Base-by-base conservation (phyloP, 2,329 filamentous ascomycete genomes). In the Torrubiella hemipterigena region DNA sequence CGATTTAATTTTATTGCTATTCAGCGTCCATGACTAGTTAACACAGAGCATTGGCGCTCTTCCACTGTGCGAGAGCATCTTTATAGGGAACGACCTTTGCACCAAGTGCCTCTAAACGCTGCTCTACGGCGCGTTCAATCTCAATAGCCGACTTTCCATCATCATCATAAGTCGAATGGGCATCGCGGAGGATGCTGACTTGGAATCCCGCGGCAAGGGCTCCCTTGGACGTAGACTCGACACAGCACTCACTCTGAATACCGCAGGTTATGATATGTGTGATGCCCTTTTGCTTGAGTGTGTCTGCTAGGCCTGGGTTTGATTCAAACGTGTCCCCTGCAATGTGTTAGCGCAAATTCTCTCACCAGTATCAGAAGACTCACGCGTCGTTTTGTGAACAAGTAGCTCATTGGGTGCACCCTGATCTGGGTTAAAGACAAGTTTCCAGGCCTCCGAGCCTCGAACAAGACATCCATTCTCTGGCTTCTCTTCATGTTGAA, bases 221-320 rank as follows among this genome's bases (percentile, higher is more conserved):
- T 7, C 48, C 47, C 7, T 31, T 38, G 30, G 41, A 47, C 3
- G 49, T 52, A 3, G 35, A 33, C 18, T 40, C 33, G 4, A 54
- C 50, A 30, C 50, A 54, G 32, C 37, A 48, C 23, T 54, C 50
- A 38, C 48, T 51, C 34, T 52, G 49, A 19, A 52, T 42, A n/a
- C 50, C 50, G 29, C 49, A 48, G 1, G 39, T 42, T 8, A 49
- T 30, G 7, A 54, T 37, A 17, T 45, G 35, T 2, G 31, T 19
- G n/a, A 51, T 38, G 7, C 41, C 48, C 3, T 29, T n/a, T 2
- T 21, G 25, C 17, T 38, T 47, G 9, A 54, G 39, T n/a, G 29
- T 27, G 2, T 33, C 30, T 1, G 45, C 48, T 5, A 54, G 41
- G n/a, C 39, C 33, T 2, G 47, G 46, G 32, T 54, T 54, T 1